Conservation (phyloP, 2,329 filamentous ascomycete genomes). For the Cladosporium velox region DNA sequence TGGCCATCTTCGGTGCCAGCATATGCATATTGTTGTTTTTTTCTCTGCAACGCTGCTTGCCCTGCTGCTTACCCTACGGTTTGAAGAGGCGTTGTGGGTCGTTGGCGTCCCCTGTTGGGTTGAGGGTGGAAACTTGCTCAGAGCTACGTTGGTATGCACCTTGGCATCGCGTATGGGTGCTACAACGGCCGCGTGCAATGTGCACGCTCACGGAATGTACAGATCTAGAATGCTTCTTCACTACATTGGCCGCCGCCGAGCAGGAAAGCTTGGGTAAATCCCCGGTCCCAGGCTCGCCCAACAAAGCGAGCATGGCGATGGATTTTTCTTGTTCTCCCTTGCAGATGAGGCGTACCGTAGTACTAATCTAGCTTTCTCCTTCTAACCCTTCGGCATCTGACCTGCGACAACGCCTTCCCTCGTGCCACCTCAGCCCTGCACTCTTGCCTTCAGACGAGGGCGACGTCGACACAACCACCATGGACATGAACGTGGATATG, state of each 20-base stretch:
- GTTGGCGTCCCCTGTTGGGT: neutral
- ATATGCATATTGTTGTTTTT: neutral
- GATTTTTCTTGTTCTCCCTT: neutral
- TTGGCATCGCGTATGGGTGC: neutral
- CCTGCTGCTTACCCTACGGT: neutral
- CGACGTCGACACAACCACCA: neutral
- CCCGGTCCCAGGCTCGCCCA: neutral
- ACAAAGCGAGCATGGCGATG: neutral
- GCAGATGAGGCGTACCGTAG: neutral
- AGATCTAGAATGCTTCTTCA: neutral
- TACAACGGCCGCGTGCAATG: neutral
- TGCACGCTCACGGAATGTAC: neutral
- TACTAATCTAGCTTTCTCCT: neutral
- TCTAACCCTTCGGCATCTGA: neutral
- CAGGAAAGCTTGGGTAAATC: neutral
- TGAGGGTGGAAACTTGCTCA: neutral
- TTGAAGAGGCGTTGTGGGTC: neutral
- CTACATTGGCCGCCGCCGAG: neutral
- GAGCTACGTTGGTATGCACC: neutral
- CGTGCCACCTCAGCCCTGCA: neutral
- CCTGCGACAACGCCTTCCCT: neutral
- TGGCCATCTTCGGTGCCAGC: neutral
- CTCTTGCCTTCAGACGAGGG: neutral
- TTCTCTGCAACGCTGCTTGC: neutral
- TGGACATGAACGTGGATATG: neutral